Evolutionary conservation across 2,329 filamentous ascomycete species (phyloP).

Genomic region (Cercospora zeina): DNA sequence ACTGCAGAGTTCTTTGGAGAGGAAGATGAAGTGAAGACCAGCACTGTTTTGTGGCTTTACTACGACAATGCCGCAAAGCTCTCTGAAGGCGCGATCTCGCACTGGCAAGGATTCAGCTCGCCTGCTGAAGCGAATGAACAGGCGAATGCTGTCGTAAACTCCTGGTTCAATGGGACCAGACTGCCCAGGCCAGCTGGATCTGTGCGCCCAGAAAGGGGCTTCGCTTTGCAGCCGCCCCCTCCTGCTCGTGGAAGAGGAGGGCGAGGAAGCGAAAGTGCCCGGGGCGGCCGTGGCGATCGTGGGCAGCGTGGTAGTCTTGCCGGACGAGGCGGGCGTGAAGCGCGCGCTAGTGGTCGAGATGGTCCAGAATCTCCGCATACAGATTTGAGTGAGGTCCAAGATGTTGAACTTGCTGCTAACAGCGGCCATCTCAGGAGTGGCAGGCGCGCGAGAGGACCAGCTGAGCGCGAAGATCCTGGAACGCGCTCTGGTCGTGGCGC

Average conservation of each 20-base stretch:
- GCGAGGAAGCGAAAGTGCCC: not conserved
- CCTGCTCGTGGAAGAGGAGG: not conserved
- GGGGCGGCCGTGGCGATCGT: not conserved
- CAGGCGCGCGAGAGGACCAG: not conserved
- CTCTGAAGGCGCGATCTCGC: not conserved
- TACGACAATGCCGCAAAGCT: not conserved
- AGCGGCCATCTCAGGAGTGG: not conserved
- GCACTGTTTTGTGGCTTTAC: not conserved
- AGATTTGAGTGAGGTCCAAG: not conserved
- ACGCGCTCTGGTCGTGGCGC: not conserved
- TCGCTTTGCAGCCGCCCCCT: not conserved
- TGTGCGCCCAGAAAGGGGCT: not conserved
- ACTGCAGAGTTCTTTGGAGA: not conserved
- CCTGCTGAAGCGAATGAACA: not conserved
- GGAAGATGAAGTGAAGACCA: not conserved
- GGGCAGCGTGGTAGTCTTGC: not conserved
- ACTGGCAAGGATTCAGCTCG: not conserved
- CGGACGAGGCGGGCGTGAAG: not conserved
- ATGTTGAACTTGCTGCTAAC: not conserved
- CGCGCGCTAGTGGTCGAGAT: not conserved
- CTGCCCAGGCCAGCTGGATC: not conserved
- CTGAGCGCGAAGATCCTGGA: not conserved
- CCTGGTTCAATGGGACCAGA: not conserved
- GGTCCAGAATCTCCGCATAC: not conserved
- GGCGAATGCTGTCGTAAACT: not conserved